Base-by-base conservation (phyloP, 2,329 filamentous ascomycete genomes). In the Claviceps sp. region DNA sequence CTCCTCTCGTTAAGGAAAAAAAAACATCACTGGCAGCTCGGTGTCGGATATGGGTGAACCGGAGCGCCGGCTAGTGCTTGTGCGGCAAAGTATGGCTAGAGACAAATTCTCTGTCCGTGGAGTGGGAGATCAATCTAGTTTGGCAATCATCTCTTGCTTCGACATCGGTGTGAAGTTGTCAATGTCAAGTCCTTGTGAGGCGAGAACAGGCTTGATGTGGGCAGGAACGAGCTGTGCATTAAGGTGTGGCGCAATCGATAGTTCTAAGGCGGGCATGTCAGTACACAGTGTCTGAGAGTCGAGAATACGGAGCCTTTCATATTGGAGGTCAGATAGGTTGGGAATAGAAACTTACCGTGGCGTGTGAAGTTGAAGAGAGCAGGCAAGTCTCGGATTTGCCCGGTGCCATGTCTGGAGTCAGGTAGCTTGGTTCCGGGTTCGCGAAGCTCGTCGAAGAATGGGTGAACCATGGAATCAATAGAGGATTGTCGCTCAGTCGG, bases 121-220 rank as follows among this genome's bases (percentile, higher is more conserved):
- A 52, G 38, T 48, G 55, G 54, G 55, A 51, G 53, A 70, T 90
- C 85, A 98, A 73, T 98, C 93, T 70, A 98, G 77, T 70, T 90
- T 89, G 54, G 93, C 93, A 74, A 95, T 88, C 93, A 98, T 97
- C 69, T 96, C 89, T 63, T 93, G 85, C 76, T 89, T 95, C 63
- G 85, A 75, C 74, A 98, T 77, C 46, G 91, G 91, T 61, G 83
- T 89, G 70, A 98, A 87, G 69, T 90, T 90, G 70, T 96, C 89
- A 63, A 96, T 89, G 67, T 97, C 90, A 60, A 98, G 79, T 51
- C 88, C 90, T 62, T 82, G 83, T 47, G 84, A 77, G 56, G 80
- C 80, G 54, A 98, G 77, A 54, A 81, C 76, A 22, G 87, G 73
- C 62, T 84, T 84, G 62, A 89, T 81, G 69, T 97, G 90, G 57